Evolutionary conservation across 257 asterid species (phyloP), one percentile per base, ranked within the genome.

Genomic region (Solanum chilense): DNA sequence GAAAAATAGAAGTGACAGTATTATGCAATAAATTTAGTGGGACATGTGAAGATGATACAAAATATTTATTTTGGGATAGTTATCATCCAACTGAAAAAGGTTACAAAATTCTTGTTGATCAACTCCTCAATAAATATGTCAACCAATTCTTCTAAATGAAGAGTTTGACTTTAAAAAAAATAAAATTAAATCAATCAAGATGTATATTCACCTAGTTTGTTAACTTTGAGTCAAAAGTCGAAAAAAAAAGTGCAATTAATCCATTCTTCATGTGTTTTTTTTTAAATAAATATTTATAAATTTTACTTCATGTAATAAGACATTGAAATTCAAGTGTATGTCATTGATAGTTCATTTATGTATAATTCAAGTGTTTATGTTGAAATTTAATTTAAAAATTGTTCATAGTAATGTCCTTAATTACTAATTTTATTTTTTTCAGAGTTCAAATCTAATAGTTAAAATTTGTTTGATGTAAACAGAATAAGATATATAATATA

Each of bases 21-120:
- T 87, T 88, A 35, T 91, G 93, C 89, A 90, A 90, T 78, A 86
- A 58, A 33, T 86, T 47, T 13, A 70, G 84, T 9, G 42, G n/a
- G 3, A 90, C 90, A 6, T 92, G 94, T 88, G 68, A 82, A 60
- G 90, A 90, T 16, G 89, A 76, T 69, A 11, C 88, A 12, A 87
- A 84, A 47, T 88, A 87, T 87, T 68, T 92, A 1, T 89, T 92
- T 37, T 92, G 94, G 94, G 94, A 90, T 81, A 86, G 89, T 88
- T 90, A 80, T 45, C 94, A 90, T 88, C 94, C 92, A 20, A 89
- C 94, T 1, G 92, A 89, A 68, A 85, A 33, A 86, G 93, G 86
- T 15, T 92, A 88, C 86, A 89, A 29, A 39, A 56, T 89, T 16
- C 90, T 92, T 29, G 58, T 84, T 37, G 66, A 84, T 42, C 42